Base-by-base conservation (phyloP, 2,329 filamentous ascomycete genomes). In the Neonectria sp. region DNA sequence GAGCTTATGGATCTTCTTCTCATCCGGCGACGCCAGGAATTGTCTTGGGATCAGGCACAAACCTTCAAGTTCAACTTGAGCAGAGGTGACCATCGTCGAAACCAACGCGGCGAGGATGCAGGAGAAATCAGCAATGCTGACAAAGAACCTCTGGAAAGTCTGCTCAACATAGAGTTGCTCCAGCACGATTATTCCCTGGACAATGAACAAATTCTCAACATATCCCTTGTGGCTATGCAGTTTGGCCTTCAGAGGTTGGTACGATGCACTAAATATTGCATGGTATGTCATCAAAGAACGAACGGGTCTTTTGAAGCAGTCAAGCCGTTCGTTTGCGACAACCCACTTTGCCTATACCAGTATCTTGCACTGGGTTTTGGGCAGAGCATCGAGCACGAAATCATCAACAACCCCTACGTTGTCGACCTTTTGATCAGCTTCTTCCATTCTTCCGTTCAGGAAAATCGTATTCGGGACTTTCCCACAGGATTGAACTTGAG, bases 341-440 rank as follows among this genome's bases (percentile, higher is more conserved):
- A 89, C 13, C 84, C 86, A 2, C 84, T 98, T 3, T 98, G 95
- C 75, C 83, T 97, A 4, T 97, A 93, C 75, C 95, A 98, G 76
- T 97, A 96, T 81, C 93, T 97, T 86, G 86, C 89, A 17, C 84
- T 97, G n/a, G 94, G 94, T 0, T 91, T 97, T 75, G 95, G 95
- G 0, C 92, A 93, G 2, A 94, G 90, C 73, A 90, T 97, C 63
- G 95, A 98, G 77, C 90, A 95, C 76, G 94, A 97, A 76, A 92
- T 98, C 25, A 76, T 92, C 29, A 88, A 89, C 13, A 93, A 95
- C 76, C 93, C 94, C 2, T 89, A 91, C 63, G 94, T 97, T 1
- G 93, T 97, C 13, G 95, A 98, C 76, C 85, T 98, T 2, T 86
- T 98, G 1, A 81, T 97, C 53, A 95, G 90, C 79, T 93, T 98